These are phyloP conservation scores for Penicillium tannophilum DNA, from an alignment of 495 filamentous ascomycete genomes.

Conservation along the genomic window DNA sequence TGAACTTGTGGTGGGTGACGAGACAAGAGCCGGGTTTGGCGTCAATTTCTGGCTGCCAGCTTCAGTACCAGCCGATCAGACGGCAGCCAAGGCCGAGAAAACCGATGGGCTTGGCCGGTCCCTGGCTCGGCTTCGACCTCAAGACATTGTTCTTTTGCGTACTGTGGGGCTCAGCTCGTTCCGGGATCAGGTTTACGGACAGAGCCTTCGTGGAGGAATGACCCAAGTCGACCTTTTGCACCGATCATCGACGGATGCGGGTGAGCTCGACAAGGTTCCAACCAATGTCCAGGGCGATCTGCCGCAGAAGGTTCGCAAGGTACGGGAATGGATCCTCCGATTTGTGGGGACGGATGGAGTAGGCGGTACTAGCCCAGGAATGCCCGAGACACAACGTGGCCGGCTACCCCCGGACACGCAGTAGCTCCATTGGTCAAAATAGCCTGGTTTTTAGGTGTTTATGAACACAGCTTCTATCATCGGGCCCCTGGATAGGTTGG, in stretches of 20 bases:
- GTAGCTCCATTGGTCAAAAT: constrained; percentile 13
- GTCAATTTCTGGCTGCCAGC: constrained; percentile 79
- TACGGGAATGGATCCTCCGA: constrained; percentile 71
- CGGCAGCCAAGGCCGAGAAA: constrained; percentile 25
- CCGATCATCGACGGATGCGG: constrained; percentile 42
- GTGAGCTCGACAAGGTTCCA: constrained; percentile 36
- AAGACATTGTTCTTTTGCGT: constrained; percentile 74
- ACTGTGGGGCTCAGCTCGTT: constrained; percentile 79
- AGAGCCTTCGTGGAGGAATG: constrained; percentile 66
- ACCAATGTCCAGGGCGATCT: constrained; percentile 41
- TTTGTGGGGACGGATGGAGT: constrained; percentile 63
- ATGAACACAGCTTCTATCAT: not conserved
- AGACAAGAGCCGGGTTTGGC: constrained; percentile 78
- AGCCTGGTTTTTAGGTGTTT: not conserved
- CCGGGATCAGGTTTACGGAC: constrained; percentile 73
- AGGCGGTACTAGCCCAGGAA: constrained; percentile 36
- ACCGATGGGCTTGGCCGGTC: constrained; percentile 37
- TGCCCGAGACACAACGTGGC: constrained; percentile 35
- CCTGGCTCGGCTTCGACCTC: constrained; percentile 57
- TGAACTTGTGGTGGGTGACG: constrained; percentile 83
- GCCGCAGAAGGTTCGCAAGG: constrained; percentile 64
- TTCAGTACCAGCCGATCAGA: constrained; percentile 9
- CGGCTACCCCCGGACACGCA: constrained; percentile 55
- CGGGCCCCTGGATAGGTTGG: too few relatives aligned
- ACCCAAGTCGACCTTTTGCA: constrained; percentile 74